Base-by-base conservation (phyloP, 805 yeast genomes). In the Henningerozyma blattae region DNA sequence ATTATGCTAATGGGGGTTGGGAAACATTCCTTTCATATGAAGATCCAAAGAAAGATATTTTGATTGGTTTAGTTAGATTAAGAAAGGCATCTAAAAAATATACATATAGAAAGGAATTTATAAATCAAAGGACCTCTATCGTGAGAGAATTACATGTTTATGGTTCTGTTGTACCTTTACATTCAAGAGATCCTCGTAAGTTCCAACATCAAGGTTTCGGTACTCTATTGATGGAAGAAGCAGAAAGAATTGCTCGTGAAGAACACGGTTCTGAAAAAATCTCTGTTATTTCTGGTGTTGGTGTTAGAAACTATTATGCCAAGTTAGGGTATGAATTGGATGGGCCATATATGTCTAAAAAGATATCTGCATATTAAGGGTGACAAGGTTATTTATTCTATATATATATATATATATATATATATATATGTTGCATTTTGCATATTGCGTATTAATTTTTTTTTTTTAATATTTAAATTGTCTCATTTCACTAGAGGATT, bases 131-230 rank as follows among this genome's bases (percentile, higher is more conserved):
- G 39, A 83, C 96, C 0, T 85, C 95, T 2, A 75, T 91, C 35
- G 96, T 91, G n/a, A 74, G 98, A 59, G 98, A 91, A 57, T 65
- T 91, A 44, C 98, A 91, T 50, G 98, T 91, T 20, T 91, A 91
- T 51, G 98, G 98, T 12, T 82, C 94, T 4, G 98, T 87, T 15
- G 98, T 91, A 15, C 97, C 98, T 3, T 61, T 91, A 37, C 98
- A 91, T 56, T 81, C 93, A 3, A 71, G 97, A 45, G 98, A 91
- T 59, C 98, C 98, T 30, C 72, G 95, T 51, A 91, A 91, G 59
- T 91, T 91, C 66, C 98, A 91, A 63, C 98, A 91, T 64, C 98
- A 91, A 66, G 98, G 98, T 15, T 91, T 89, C 56, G 98, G 98
- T 42, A 89, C 98, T 5, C 66, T 91, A 48, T 61, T 91, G 33